Evolutionary conservation across 2,329 filamentous ascomycete genomes (phyloP), one percentile per base, ranked within the genome.

Genomic region (Cladophialophora carrionii): DNA sequence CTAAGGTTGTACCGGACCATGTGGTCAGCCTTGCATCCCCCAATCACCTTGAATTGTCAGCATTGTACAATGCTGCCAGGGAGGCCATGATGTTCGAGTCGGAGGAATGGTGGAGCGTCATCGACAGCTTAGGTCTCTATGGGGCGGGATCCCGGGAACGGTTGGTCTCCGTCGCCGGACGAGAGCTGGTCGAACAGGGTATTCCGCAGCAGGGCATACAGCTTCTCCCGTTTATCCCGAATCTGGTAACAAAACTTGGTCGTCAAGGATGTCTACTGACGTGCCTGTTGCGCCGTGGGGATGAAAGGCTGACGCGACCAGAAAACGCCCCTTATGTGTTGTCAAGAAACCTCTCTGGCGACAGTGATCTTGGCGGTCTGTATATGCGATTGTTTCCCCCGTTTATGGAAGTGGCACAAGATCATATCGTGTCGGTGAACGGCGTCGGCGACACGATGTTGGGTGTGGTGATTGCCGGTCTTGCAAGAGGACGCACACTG

Each of bases 391-490:
- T 88, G 79, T 90, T 91, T 75, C 86, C 90, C 0, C 82, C 90
- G 0, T 85, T 85, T 0, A 87, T 90, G 74, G 78, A 81, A 17
- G 83, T 96, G 5, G 64, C 71, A 1, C 76, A 80, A 0, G 78
- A 84, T 22, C 87, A 95, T 29, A 83, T 96, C 1, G 87, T 94
- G 1, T 96, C 92, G 54, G 94, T 98, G 9, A 98, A 98, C 75
- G 95, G 94, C 0, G 92, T 92, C 1, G 95, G 95, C 0, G 95
- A 99, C 77, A 97, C 95, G 0, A 93, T 98, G 75, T 81, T 96
- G 8, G 95, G 94, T 0, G 89, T 92, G 14, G 72, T 97, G 62
- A 81, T 96, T n/a, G 89, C 92, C 1, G 91, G 90, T 0, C 75
- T 98, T 70, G 87, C 88, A 0, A 85, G 83, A 72, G 84, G 84